Conservation (phyloP, 2,329 filamentous ascomycete species). For the Verticillium isaacii region DNA sequence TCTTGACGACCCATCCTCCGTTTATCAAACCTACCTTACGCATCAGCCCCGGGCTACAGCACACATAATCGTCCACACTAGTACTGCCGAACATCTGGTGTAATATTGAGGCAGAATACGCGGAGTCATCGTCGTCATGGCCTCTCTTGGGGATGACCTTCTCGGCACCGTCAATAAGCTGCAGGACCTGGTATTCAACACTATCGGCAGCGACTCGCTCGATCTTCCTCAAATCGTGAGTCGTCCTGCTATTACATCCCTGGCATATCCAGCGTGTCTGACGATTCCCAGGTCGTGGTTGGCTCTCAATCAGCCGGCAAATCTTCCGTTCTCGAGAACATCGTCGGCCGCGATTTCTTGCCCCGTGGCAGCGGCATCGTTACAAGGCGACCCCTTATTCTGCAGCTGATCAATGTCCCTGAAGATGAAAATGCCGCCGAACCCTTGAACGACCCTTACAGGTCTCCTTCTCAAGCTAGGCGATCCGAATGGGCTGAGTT, state of each 20-base stretch:
- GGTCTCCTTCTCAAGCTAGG: conserved; percentile 65
- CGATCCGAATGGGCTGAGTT: conserved; percentile 87
- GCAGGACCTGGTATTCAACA: conserved; percentile 98
- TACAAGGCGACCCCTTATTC: conserved; percentile 86
- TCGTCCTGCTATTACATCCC: conserved; percentile 10
- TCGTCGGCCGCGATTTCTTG: conserved; percentile 94
- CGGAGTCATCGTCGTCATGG: conserved; percentile 54
- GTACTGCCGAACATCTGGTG: neutral
- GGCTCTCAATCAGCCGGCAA: conserved; percentile 98
- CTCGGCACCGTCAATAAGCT: conserved; percentile 95
- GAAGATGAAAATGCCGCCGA: conserved; percentile 58
- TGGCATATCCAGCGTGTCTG: neutral
- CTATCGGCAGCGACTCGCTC: conserved; percentile 96
- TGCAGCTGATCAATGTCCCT: conserved; percentile 96
- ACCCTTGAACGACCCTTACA: conserved; percentile 66
- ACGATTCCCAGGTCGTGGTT: conserved; percentile 73
- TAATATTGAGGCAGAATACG: neutral
- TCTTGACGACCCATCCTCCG: neutral
- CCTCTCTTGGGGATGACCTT: conserved; percentile 91
- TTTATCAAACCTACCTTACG: neutral
- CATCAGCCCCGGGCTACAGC: neutral
- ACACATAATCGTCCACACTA: neutral
- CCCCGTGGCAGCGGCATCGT: conserved; percentile 96
- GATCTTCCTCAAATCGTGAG: conserved; percentile 96
- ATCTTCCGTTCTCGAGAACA: conserved; percentile 97